Evolutionary conservation across 257 asterid genomes (phyloP), one percentile per base, ranked within the genome.

Genomic region (Catharanthus roseus): DNA sequence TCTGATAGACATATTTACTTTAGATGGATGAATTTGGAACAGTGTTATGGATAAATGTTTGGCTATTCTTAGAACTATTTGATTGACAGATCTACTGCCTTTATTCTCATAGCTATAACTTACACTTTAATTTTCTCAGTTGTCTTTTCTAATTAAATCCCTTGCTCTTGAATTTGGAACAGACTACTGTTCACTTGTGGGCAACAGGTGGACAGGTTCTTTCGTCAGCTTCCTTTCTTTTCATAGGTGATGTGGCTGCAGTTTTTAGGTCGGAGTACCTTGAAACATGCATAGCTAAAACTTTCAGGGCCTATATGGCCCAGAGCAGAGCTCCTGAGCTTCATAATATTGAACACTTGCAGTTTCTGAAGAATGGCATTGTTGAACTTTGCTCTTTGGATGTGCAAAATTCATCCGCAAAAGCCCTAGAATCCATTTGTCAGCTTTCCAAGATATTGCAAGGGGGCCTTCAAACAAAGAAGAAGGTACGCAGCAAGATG

Each of bases 181-280:
- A 95, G 99, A 86, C 83, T 56, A 77, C 93, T 66, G 88, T 91
- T 74, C 90, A 84, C 82, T 80, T 95, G 81, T 95, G 97, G 97
- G 95, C 95, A 67, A 89, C 97, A 53, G 85, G 97, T 55, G 89
- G 82, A 13, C 83, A 83, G 47, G 71, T 53, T 69, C 85, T 95
- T 67, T 87, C 99, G 71, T 80, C 90, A 58, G 83, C 88, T 73
- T 83, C 99, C 70, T 91, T 82, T 81, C 83, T 78, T 50, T 80
- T 91, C 54, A 65, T 83, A 77, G 71, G 82, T 75, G 93, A 88
- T 68, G 80, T 84, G 69, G 85, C 90, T 74, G 76, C 84, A 64
- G 63, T 83, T 67, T 81, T 77, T 79, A 71, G 86, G 57, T 65
- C 96, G 60, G 80, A 79, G 74, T 77, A 73, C 80, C 83, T 81